Evolutionary conservation across 1,284 basidiomycete genomes (phyloP), one percentile per base, ranked within the genome.

Genomic region (Exsudoporus floridanus): DNA sequence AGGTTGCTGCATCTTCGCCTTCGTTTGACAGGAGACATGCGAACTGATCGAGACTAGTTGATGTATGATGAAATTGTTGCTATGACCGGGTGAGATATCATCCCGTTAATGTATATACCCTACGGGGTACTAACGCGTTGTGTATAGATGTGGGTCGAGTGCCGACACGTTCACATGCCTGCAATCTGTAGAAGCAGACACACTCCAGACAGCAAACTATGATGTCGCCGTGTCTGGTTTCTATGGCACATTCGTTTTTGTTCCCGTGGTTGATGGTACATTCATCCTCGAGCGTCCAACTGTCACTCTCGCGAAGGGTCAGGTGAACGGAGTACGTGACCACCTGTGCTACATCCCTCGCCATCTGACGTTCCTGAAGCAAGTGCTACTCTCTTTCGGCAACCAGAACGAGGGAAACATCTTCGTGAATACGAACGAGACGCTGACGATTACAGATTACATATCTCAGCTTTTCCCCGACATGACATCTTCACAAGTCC

Each of bases 191-290:
- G 59, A 68, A 14, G 61, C 50, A 25, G 31, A 46, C 3, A 50
- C 38, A 0, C 58, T 74, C 12, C 48, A 62, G 35, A 30, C 47
- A 2, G 55, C 40, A 12, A 69, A 70, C 53, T 21, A 41, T 2
- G 31, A 50, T 4, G 33, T 72, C 16, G 52, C 40, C 14, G 2
- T 0, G 1, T 50, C 61, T 28, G 51, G 21, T 25, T 70, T 73
- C 55, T 64, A 50, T 46, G 72, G 66, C 0, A 70, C 63, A 7
- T 67, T 43, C 31, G 39, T 49, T 6, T 64, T 67, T n/a, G 58
- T 66, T 31, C 72, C 72, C 0, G 70, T 73, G 14, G 61, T 73
- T 12, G 72, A 73, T 44, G 71, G 67, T 0, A 59, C 57, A 5
- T 69, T 71, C 49, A 71, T 73, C 36, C 44, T 62, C 8, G 70